These are phyloP conservation scores for Phytophthora hibernalis DNA, from an alignment of 352 stramenopile genomes.

Conservation along the genomic window DNA sequence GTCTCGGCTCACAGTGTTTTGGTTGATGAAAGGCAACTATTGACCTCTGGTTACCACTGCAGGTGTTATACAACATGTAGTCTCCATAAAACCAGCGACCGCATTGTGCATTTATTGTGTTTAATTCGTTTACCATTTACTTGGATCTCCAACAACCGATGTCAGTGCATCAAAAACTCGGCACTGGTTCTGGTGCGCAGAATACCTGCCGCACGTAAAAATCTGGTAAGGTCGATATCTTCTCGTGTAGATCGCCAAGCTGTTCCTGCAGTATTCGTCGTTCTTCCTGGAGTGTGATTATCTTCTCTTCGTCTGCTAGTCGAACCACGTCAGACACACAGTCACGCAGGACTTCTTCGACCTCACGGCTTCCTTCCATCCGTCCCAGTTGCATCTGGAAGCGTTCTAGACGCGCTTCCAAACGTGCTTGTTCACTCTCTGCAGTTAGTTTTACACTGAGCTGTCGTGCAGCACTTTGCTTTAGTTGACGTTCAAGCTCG, in stretches of 20 bases:
- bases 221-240: slow-evolving; percentile 84
- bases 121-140: slow-evolving; percentile 35
- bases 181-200: slow-evolving; percentile 71
- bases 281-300: slow-evolving; percentile 67
- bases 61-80: no score
- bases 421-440: slow-evolving; percentile 41
- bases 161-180: slow-evolving; percentile 88
- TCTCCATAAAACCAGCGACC: no score
- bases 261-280: slow-evolving; percentile 73
- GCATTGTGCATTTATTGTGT: slow-evolving; percentile 27
- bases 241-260: slow-evolving; percentile 78
- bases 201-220: slow-evolving; percentile 90
- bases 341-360: slow-evolving; percentile 61
- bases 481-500: slow-evolving; percentile 29
- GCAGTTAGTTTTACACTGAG: slow-evolving; percentile 31
- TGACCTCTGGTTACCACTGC: no score
- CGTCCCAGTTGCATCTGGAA: slow-evolving; percentile 68
- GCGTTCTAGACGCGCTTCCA: slow-evolving; percentile 54
- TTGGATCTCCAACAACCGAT: slow-evolving; percentile 40
- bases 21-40: no score
- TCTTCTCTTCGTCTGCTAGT: slow-evolving; percentile 65
- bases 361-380: slow-evolving; percentile 52
- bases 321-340: slow-evolving; percentile 66
- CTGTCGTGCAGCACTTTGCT: slow-evolving; percentile 23
- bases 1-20: no score